Evolutionary conservation across 495 filamentous ascomycete species (phyloP).

Genomic region (Trichoderma parareesei): DNA sequence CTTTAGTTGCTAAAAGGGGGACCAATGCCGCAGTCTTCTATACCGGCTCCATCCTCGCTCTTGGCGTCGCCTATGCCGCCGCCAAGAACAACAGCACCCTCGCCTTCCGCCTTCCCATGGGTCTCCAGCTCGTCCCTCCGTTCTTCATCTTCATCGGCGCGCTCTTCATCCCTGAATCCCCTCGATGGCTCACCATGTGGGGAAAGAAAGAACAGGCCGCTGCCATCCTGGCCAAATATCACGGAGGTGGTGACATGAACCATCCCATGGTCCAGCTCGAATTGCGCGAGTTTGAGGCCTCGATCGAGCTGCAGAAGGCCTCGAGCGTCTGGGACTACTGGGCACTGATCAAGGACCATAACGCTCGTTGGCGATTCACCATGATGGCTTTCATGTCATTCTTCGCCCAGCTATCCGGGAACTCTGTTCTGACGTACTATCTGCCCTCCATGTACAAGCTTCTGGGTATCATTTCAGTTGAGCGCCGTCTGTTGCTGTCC

Average conservation of each 20-base stretch:
- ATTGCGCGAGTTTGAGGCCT: constrained; percentile 41
- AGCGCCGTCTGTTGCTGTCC: constrained; percentile 41
- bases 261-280: constrained; percentile 28
- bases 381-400: constrained; percentile 43
- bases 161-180: constrained; percentile 49
- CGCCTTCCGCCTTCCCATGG: constrained; percentile 47
- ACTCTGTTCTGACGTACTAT: constrained; percentile 41
- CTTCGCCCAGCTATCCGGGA: constrained; percentile 52
- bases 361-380: constrained; percentile 36
- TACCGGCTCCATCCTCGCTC: constrained; percentile 39
- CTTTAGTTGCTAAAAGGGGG: too few species aligned
- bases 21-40: constrained; percentile 29
- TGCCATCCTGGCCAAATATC: constrained; percentile 38
- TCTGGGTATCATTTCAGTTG: background rate
- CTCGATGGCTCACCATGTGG: constrained; percentile 39
- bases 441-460: constrained; percentile 39
- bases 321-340: constrained; percentile 47
- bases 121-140: constrained; percentile 47
- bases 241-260: constrained; percentile 31
- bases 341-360: constrained; percentile 53
- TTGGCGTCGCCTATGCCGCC: constrained; percentile 45
- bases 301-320: constrained; percentile 46
- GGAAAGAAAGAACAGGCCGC: constrained; percentile 27
- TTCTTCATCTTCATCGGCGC: constrained; percentile 43
- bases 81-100: constrained; percentile 38